phyloP scores from a whole-genome alignment of 176 grass and related monocot genomes.

The Guadua angustifolia region DNA sequence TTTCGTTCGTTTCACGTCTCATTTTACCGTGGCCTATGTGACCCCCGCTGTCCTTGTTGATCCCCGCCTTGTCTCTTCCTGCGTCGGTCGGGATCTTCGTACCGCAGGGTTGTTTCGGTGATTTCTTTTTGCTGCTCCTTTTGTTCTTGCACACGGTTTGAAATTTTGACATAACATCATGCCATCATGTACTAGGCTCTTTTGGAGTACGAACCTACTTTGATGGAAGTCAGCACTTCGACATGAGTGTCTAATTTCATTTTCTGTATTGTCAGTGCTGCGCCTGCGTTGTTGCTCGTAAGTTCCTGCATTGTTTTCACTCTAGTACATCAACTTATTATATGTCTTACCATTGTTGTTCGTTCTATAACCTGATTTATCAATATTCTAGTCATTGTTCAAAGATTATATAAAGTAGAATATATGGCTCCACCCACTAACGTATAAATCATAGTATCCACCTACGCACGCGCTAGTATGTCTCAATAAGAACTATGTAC shows the following conservation, averaged over 20 bases:
- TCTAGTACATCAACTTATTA: not conserved
- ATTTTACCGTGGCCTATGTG: not conserved
- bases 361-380: not conserved
- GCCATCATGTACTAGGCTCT: not conserved
- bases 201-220: not conserved
- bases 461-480: no score
- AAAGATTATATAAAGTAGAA: no score
- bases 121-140: not conserved
- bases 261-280: not conserved
- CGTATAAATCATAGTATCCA: no score
- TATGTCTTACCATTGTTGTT: not conserved
- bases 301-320: not conserved
- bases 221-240: not conserved
- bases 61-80: not conserved
- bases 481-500: no score
- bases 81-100: not conserved
- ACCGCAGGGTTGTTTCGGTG: not conserved
- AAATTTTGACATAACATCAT: not conserved
- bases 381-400: no score
- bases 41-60: not conserved
- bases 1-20: not conserved
- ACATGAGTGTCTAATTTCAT: not conserved
- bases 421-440: no score
- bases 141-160: not conserved
- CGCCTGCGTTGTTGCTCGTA: not conserved